These are phyloP conservation scores for Juncus inflexus DNA, from an alignment of 176 grass and related monocot species.

Conservation along the genomic window DNA sequence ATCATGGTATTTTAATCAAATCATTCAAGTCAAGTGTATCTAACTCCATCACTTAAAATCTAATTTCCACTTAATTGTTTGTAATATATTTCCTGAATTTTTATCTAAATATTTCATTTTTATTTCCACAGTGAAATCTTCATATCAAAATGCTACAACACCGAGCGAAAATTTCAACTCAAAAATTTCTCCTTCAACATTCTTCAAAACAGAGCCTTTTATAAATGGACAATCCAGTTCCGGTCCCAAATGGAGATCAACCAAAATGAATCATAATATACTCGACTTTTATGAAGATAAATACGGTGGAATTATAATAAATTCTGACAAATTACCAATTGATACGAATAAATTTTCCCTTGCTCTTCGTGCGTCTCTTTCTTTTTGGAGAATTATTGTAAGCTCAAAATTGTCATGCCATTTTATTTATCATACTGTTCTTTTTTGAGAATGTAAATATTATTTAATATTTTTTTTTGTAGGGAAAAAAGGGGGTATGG, in stretches of 20 bases:
- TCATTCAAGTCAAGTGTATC: too few relatives aligned
- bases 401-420: conserved; percentile 17
- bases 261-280: conserved; percentile 40
- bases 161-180: conserved; percentile 29
- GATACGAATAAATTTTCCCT: conserved; percentile 46
- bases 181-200: neutral
- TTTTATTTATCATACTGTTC: neutral
- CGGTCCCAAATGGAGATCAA: conserved; percentile 18
- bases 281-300: conserved; percentile 71
- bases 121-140: conserved; percentile 29
- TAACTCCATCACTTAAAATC: too few relatives aligned
- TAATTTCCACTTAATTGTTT: too few relatives aligned
- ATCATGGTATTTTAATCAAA: too few relatives aligned
- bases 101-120: neutral
- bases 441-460: conserved; percentile 10
- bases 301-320: conserved; percentile 83
- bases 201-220: conserved; percentile 24
- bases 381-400: conserved; percentile 65
- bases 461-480: conserved; percentile 1
- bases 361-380: conserved; percentile 58
- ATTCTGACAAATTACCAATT: conserved; percentile 49
- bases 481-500: conserved; percentile 99
- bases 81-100: too few relatives aligned
- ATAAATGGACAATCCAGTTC: conserved; percentile 29
- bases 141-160: conserved; percentile 29